Percentiles rank a stretch among this genome's conserved stretches.
These are phyloP conservation scores for Harringtonia lauricola DNA, from an alignment of 2,329 filamentous ascomycete genomes.

Conservation along the genomic window DNA sequence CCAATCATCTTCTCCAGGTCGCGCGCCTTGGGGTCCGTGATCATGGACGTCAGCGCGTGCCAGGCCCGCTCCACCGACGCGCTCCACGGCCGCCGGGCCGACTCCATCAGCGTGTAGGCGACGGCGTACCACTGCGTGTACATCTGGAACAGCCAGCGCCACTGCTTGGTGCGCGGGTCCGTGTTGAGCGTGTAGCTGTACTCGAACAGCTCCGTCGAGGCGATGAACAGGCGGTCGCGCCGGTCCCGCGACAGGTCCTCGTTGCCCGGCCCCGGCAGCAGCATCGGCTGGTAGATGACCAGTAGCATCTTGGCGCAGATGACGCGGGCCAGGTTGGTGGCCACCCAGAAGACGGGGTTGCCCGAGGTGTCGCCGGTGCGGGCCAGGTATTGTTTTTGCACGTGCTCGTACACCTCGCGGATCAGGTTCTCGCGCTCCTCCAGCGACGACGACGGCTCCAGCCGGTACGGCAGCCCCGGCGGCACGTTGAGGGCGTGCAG, in stretches of 20 bases:
- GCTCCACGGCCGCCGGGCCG: constrained; percentile 30
- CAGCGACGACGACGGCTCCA: constrained; percentile 20
- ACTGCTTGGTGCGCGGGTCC: constrained; percentile 35
- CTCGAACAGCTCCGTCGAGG: constrained; percentile 43
- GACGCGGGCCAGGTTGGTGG: constrained; percentile 34
- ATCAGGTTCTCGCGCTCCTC: constrained; percentile 31
- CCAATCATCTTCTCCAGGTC: constrained; percentile 33
- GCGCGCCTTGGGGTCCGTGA: constrained; percentile 18
- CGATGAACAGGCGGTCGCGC: constrained; percentile 29
- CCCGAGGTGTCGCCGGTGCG: constrained; percentile 33
- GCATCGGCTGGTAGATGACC: constrained; percentile 39
- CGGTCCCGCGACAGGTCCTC: constrained; percentile 21
- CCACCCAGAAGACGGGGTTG: constrained; percentile 38
- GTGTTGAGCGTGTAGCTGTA: constrained; percentile 43
- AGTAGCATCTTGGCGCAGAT: constrained; percentile 44
- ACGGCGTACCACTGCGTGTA: constrained; percentile 50
- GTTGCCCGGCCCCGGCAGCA: constrained; percentile 27
- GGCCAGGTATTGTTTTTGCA: constrained; percentile 41
- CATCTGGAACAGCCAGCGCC: constrained; percentile 48
- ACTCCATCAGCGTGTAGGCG: constrained; percentile 42
- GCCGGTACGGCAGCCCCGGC: constrained; percentile 18
- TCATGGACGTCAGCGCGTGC: constrained; percentile 18
- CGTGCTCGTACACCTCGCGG: constrained; percentile 20
- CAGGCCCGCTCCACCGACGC: constrained; percentile 18
- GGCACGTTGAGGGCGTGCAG: constrained; percentile 25